Percentiles rank a stretch among this genome's conserved stretches.
These are phyloP conservation scores for Globisporangium emineosum DNA, from an alignment of 352 stramenopile genomes.

Conservation along the genomic window DNA sequence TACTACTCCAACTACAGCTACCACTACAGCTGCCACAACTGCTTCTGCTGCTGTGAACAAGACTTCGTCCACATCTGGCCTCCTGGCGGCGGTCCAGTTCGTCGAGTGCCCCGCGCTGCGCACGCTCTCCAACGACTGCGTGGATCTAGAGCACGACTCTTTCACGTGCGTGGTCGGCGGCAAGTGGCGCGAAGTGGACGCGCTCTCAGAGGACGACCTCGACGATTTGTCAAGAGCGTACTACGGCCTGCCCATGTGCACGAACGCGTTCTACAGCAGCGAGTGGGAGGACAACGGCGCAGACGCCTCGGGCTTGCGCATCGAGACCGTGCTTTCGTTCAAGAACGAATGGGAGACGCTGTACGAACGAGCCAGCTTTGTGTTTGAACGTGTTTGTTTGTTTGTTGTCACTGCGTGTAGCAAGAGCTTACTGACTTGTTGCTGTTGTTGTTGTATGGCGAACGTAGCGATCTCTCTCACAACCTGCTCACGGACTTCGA, in stretches of 20 bases:
- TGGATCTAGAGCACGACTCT: not conserved
- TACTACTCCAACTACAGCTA: not conserved
- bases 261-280: constrained; percentile 8
- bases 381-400: not conserved
- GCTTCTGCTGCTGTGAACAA: not conserved
- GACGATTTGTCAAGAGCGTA: not conserved
- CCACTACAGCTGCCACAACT: too few species aligned
- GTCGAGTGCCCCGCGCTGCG: not conserved
- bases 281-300: not conserved
- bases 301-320: constrained; percentile 7
- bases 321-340: constrained; percentile 8
- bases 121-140: not conserved
- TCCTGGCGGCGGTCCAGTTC: not conserved
- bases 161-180: constrained; percentile 15
- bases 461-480: constrained; percentile 15
- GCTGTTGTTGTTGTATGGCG: not conserved
- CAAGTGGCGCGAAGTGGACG: not conserved
- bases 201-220: not conserved
- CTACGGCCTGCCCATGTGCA: not conserved
- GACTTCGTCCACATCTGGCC: not conserved
- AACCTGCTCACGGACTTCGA: constrained; percentile 17
- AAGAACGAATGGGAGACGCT: constrained; percentile 1
- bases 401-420: not conserved
- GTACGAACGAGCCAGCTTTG: too few species aligned
- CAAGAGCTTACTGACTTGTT: not conserved